These are phyloP conservation scores for Lathyrus oleraceus DNA, from an alignment of 306 rosid species.

Conservation along the genomic window DNA sequence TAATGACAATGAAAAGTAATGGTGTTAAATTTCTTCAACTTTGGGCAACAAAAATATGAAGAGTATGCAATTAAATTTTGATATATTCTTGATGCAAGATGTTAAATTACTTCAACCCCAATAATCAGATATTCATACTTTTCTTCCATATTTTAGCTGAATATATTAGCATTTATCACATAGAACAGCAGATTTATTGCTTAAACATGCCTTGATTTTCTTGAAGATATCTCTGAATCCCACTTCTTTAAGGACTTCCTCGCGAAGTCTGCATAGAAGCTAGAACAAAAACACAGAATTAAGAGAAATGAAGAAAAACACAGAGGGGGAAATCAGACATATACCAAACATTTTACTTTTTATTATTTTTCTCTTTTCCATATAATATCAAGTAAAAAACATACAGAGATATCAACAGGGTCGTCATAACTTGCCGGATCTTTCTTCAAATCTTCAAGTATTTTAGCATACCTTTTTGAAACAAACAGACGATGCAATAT, in stretches of 20 bases:
- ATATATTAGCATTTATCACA: neutral
- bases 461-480: conserved; percentile 66
- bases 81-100: conserved; percentile 1
- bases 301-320: conserved; percentile 5
- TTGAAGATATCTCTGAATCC: conserved; percentile 93
- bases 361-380: neutral
- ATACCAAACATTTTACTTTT: neutral
- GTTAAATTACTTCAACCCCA: conserved; percentile 16
- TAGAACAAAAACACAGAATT: conserved; percentile 28
- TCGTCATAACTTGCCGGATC: conserved; percentile 84
- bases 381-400: conserved; percentile 32
- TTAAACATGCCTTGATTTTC: conserved; percentile 74
- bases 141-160: conserved; percentile 23
- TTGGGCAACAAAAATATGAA: conserved; percentile 8
- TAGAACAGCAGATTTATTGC: neutral
- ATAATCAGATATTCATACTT: conserved; percentile 6
- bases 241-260: conserved; percentile 72
- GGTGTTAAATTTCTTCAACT: conserved; percentile 22
- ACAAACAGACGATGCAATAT: conserved; percentile 29
- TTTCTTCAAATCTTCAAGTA: conserved; percentile 81
- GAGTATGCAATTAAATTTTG: neutral
- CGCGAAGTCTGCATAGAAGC: conserved; percentile 93
- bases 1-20: conserved; percentile 1
- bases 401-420: conserved; percentile 80
- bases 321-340: conserved; percentile 3